phyloP scores from a whole-genome alignment of 2,329 filamentous ascomycete genomes.

The Aspergillus sp. region DNA sequence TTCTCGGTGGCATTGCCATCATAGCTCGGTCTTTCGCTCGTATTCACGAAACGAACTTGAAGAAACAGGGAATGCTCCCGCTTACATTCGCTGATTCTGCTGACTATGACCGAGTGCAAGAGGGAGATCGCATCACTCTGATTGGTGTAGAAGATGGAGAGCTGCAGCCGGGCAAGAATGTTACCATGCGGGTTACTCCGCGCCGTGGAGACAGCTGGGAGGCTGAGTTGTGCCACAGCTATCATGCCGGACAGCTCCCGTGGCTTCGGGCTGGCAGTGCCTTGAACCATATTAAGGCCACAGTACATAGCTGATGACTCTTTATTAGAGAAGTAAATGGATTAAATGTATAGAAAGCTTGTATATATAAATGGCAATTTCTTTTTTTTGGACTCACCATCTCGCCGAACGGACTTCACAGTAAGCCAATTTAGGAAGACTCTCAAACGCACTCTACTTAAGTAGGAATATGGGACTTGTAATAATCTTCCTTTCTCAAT shows the following conservation, averaged over 20 bases:
- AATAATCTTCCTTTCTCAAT: too few species aligned
- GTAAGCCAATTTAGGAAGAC: too few species aligned
- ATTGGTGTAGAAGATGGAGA: slow-evolving; percentile 25
- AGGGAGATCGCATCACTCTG: slow-evolving; percentile 23
- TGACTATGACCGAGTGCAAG: slow-evolving; percentile 69
- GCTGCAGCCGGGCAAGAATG: slow-evolving; percentile 29
- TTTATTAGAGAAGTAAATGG: too few species aligned
- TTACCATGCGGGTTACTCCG: slow-evolving; percentile 32
- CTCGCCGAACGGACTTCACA: too few species aligned
- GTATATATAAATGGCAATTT: too few species aligned
- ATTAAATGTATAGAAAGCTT: too few species aligned
- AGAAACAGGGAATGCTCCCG: slow-evolving; percentile 99
- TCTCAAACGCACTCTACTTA: too few species aligned
- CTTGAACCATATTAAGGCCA: slow-evolving; percentile 36
- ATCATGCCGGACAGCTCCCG: slow-evolving; percentile 32
- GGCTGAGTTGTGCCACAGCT: slow-evolving; percentile 36
- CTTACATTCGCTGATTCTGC: slow-evolving; percentile 86
- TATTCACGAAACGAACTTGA: slow-evolving; percentile 99
- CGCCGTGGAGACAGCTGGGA: slow-evolving; percentile 30
- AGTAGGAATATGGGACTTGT: too few species aligned
- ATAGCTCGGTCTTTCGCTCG: slow-evolving; percentile 91
- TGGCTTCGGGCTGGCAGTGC: slow-evolving; percentile 41
- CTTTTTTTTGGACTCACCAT: too few species aligned
- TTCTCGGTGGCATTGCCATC: slow-evolving; percentile 91
- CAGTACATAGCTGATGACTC: neutral